phyloP scores from a whole-genome alignment of 495 filamentous ascomycete species.

The Cudoniella acicularis region DNA sequence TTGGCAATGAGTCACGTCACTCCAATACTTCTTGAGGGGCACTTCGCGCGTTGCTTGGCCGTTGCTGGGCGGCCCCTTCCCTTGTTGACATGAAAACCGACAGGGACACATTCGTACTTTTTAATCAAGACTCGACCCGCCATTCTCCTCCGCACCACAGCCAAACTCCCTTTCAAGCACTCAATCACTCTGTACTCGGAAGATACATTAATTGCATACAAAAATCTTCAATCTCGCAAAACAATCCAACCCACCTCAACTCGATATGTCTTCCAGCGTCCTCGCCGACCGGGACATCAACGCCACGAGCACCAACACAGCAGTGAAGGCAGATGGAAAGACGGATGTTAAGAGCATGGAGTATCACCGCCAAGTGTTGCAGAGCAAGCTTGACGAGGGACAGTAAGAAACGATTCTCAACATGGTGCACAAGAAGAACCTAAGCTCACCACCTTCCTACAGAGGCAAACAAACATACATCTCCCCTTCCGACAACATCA shows the following conservation, averaged over 20 bases:
- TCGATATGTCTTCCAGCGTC: constrained; percentile 36
- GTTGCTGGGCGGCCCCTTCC: neutral
- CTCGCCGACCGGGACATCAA: constrained; percentile 60
- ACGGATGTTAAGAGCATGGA: constrained; percentile 62
- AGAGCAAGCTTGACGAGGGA: constrained; percentile 63
- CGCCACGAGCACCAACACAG: constrained; percentile 9
- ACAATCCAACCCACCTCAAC: constrained; percentile 1
- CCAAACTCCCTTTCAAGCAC: neutral
- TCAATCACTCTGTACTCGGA: neutral
- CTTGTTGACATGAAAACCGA: neutral
- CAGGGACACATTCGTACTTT: neutral
- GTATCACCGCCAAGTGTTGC: constrained; percentile 73
- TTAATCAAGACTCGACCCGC: neutral
- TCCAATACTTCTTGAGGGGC: neutral
- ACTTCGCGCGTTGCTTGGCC: neutral
- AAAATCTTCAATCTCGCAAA: neutral
- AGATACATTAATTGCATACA: neutral
- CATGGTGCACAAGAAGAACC: neutral
- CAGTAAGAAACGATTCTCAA: constrained; percentile 11
- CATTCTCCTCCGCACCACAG: neutral
- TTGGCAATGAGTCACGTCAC: neutral
- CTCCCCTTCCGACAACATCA: constrained; percentile 88
- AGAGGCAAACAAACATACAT: constrained; percentile 64
- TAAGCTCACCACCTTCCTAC: constrained; percentile 1
- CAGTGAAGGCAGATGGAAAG: constrained; percentile 24